A percentile compares a stretch with the other conserved stretches of the same genome.
phyloP scores from a whole-genome alignment of 164 flowering plant genomes.

The Kalanchoe fedtschenkoi region DNA sequence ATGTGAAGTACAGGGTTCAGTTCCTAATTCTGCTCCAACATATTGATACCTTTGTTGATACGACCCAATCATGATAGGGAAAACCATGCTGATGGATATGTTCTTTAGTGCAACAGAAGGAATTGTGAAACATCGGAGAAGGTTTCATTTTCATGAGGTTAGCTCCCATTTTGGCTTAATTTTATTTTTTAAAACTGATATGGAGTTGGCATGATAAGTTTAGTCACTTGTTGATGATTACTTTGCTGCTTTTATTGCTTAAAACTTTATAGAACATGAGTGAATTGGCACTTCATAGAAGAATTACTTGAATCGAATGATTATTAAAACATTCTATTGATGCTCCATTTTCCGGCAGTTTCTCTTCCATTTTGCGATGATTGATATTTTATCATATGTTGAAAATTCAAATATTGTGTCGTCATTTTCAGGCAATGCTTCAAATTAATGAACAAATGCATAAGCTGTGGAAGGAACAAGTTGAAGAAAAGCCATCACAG shows the following conservation, averaged over 20 bases:
- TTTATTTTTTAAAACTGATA: background rate
- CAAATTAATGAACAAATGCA: conserved; percentile 87
- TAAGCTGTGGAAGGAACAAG: conserved; percentile 73
- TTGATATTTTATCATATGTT: background rate
- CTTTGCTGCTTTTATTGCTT: background rate
- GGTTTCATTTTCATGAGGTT: conserved; percentile 96
- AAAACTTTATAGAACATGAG: background rate
- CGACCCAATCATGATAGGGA: conserved; percentile 38
- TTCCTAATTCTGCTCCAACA: background rate
- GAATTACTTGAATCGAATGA: background rate
- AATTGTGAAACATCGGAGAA: conserved; percentile 64
- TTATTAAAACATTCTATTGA: background rate
- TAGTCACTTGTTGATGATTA: background rate
- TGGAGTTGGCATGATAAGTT: background rate
- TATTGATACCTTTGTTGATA: background rate
- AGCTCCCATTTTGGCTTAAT: conserved; percentile 6
- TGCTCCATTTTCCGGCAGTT: background rate
- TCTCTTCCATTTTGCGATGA: background rate
- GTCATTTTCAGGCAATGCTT: conserved; percentile 75
- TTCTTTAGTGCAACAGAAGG: conserved; percentile 80
- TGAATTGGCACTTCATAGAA: background rate
- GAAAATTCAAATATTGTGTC: background rate
- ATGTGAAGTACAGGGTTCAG: too few relatives aligned
- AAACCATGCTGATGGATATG: conserved; percentile 99
- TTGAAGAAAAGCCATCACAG: conserved; percentile 44